phyloP scores from a whole-genome alignment of 116 monocot genomes.

The Phalaenopsis hybrid region DNA sequence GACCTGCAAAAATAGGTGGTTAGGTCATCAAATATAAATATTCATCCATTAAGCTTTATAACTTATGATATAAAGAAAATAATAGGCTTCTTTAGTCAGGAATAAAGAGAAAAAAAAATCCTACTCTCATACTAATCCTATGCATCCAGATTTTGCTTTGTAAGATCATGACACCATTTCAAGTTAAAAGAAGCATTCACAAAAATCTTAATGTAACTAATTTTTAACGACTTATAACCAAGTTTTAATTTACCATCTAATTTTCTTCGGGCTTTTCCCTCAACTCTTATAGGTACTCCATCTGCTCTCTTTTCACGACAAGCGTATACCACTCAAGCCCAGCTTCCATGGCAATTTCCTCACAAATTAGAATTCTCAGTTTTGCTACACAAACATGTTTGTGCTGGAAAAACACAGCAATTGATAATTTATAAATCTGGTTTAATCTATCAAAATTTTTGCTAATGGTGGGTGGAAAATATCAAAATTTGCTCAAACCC shows the following conservation, averaged over 20 bases:
- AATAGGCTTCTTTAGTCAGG: neutral
- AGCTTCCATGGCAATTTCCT: too few species aligned
- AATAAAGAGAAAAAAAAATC: neutral
- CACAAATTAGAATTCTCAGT: too few species aligned
- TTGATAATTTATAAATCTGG: too few species aligned
- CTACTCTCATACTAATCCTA: neutral
- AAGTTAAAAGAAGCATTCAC: neutral
- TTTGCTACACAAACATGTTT: too few species aligned
- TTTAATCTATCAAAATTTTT: too few species aligned
- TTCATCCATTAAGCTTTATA: neutral
- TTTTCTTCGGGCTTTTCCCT: neutral
- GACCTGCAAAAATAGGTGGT: constrained; percentile 43
- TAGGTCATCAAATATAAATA: neutral
- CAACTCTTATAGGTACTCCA: neutral
- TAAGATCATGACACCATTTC: neutral
- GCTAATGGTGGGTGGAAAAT: too few species aligned
- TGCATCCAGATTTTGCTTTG: neutral
- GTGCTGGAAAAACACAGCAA: too few species aligned
- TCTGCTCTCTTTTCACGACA: neutral
- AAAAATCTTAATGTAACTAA: neutral
- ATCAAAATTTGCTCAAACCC: too few species aligned
- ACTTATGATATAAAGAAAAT: neutral
- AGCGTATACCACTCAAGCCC: too few species aligned
- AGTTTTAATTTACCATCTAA: neutral
- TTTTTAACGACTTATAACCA: neutral